These are phyloP conservation scores for Neoboletus subvelutipes DNA, from an alignment of 768 basidiomycete species.

Conservation along the genomic window DNA sequence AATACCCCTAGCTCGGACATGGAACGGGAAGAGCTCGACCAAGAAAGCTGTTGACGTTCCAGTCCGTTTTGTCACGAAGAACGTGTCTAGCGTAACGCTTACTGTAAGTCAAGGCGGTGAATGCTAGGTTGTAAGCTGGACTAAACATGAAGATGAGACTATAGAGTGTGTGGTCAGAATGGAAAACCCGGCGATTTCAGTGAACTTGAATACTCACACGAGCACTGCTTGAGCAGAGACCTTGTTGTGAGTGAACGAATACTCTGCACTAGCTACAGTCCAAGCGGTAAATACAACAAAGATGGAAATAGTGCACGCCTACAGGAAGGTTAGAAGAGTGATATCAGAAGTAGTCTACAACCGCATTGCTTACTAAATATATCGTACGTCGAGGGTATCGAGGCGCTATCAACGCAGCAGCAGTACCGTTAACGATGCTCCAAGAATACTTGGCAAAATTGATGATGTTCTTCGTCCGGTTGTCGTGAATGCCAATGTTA, in stretches of 20 bases:
- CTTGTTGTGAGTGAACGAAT: conserved; percentile 12
- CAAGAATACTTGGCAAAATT: conserved; percentile 15
- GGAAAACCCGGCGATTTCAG: background rate
- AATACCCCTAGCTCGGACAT: conserved; percentile 60
- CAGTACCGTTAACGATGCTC: conserved; percentile 7
- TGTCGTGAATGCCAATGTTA: conserved; percentile 21
- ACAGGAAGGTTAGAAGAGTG: background rate
- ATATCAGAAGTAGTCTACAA: background rate
- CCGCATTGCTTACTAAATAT: conserved; percentile 14
- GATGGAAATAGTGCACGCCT: conserved; percentile 18
- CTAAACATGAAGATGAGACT: conserved; percentile 23
- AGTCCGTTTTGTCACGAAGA: background rate
- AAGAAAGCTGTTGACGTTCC: conserved; percentile 46
- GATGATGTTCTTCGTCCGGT: conserved; percentile 17
- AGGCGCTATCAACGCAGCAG: conserved; percentile 6
- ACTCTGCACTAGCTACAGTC: conserved; percentile 21
- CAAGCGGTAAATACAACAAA: conserved; percentile 15
- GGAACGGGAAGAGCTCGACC: conserved; percentile 69
- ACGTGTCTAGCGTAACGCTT: background rate
- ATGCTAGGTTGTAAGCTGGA: conserved; percentile 17
- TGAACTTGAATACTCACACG: conserved; percentile 1
- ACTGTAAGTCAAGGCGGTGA: conserved; percentile 11
- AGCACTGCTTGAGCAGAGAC: conserved; percentile 8
- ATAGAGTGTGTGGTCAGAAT: background rate
- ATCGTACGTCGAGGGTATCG: conserved; percentile 19